Base-by-base conservation (phyloP, 1,284 basidiomycete genomes). In the Golubevia sp. region DNA sequence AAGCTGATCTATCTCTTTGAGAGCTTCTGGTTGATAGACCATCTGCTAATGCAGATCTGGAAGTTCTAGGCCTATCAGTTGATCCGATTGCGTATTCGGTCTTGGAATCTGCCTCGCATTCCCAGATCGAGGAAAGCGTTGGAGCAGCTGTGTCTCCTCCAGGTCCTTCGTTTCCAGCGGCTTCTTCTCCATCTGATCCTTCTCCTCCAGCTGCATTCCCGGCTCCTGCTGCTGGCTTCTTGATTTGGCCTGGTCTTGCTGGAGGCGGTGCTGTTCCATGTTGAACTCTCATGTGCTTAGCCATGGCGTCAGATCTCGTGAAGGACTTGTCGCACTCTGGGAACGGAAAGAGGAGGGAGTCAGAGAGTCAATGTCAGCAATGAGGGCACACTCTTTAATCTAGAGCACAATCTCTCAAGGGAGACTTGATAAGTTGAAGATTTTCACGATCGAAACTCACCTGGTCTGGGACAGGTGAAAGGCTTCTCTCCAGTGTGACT, bases 281-380 rank as follows among this genome's bases (percentile, higher is more conserved):
- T 77, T 93, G 92, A 15, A 92, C 88, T 20, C 92, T 89, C 89
- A 94, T 91, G 82, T 95, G 93, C 78, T 95, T 95, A 18, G 91
- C 91, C 15, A 94, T 88, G 23, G 93, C 93, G 84, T 95, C 93
- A 0, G 92, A 93, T 34, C 93, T 91, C 3, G 93, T 94, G 82
- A 95, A 95, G 0, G 91, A 91, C 81, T 93, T 94, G 86, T 95
- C 93, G 79, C 93, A 95, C 85, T 94, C 93, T 92, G 74, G 26
- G 20, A 23, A 26, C 50, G n/a, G 54, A 25, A 18, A 48, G 51
- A 24, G 21, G 48, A 56, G 21, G 30, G 15, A 48, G 49, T 7
- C 27, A 61, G 44, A 34, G 53, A 13, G 25, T 21, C 15, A 54
- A 48, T n/a, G 38, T 55, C n/a, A 51, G 44, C 11, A 50, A 20